phyloP scores from a whole-genome alignment of 1,139 yeast species.

The Yarrowia galli region DNA sequence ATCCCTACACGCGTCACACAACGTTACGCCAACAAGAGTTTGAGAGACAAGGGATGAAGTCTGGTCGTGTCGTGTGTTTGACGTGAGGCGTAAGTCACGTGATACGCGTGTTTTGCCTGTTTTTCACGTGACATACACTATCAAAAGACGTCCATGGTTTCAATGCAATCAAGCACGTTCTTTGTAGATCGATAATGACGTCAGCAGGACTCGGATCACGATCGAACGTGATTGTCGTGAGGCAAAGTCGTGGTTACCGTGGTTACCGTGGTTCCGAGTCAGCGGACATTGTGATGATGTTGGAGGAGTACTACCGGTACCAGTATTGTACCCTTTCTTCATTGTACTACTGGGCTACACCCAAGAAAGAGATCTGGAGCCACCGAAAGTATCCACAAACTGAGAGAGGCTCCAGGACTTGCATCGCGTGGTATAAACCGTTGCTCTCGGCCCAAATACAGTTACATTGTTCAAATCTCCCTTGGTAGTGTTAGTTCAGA shows the following conservation, averaged over 20 bases:
- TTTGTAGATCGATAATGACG: too few relatives aligned
- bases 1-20: background rate
- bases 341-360: too few relatives aligned
- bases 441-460: background rate
- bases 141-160: too few relatives aligned
- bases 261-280: background rate
- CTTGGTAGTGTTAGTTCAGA: background rate
- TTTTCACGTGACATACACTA: too few relatives aligned
- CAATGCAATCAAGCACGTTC: too few relatives aligned
- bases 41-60: slow-evolving; percentile 13
- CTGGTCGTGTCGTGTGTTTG: slow-evolving; percentile 5
- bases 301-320: background rate
- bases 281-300: too few relatives aligned
- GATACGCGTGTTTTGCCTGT: background rate
- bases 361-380: too few relatives aligned
- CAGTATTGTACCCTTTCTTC: background rate
- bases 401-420: background rate
- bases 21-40: slow-evolving; percentile 8
- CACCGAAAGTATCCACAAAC: too few relatives aligned
- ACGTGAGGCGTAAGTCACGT: background rate
- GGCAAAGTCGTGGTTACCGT: too few relatives aligned
- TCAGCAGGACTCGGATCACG: too few relatives aligned
- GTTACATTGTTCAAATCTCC: slow-evolving; percentile 21
- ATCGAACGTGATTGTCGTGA: too few relatives aligned
- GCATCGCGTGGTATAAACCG: slow-evolving; percentile 4